A percentile compares a stretch with the other conserved stretches of the same genome.
Conservation (phyloP, 192 early-diverging fungal species). For the Umbelopsis vinacea region DNA sequence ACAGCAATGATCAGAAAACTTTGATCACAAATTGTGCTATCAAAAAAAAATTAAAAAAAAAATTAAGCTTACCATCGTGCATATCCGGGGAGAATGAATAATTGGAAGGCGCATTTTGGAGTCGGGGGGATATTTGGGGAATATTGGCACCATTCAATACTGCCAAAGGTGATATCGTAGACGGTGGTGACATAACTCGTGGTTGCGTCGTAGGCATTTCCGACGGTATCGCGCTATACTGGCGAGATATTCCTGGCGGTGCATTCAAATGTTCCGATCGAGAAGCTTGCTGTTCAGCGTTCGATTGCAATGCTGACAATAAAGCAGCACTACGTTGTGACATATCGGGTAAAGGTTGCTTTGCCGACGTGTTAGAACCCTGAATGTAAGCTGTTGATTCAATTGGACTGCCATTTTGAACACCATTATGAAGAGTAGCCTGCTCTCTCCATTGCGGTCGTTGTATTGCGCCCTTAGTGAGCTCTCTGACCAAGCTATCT, state of each 20-base stretch:
- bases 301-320: not conserved
- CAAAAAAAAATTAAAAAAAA: not conserved
- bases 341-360: not conserved
- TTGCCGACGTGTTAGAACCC: not conserved
- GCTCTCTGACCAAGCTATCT: not conserved
- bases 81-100: not conserved
- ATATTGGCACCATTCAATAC: not conserved
- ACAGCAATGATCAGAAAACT: not conserved
- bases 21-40: not conserved
- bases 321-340: not conserved
- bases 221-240: not conserved
- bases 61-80: not conserved
- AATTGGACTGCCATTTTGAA: not conserved
- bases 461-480: not conserved
- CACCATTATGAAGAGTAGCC: not conserved
- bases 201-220: not conserved
- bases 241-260: not conserved
- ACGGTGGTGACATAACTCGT: not conserved
- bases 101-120: not conserved
- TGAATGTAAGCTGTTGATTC: not conserved
- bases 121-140: not conserved
- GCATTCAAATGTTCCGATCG: not conserved
- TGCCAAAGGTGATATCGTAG: not conserved
- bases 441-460: slow-evolving; percentile 9
- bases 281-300: not conserved